Base-by-base conservation (phyloP, 129 eudicot genomes). In the Arctium lappa region DNA sequence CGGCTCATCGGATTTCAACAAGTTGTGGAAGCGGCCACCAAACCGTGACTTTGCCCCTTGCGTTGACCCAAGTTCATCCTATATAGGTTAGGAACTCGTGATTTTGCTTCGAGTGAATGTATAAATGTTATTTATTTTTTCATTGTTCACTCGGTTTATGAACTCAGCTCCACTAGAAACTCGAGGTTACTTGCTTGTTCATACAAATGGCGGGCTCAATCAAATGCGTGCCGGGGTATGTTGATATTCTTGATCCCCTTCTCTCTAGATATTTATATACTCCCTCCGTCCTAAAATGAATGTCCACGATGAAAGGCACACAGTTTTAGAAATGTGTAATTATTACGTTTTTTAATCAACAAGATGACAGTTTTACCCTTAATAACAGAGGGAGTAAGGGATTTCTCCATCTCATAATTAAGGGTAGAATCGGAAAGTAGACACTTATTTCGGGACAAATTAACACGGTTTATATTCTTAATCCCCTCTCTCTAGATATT, bases 221-320 rank as follows among this genome's bases (percentile, higher is more conserved):
- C 99, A 96, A 86, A 96, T 96, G 99, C 93, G 99, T 34, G 97
- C 99, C 5, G 99, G 99, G 92, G 99, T 95, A 30, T 56, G 87
- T 86, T 74, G 46, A 73, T 84, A 72, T 69, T 30, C 76, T 72
- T 78, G 42, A 6, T 50, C 68, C 30, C 68, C 68, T 60, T 42
- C 13, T 42, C 2, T 42, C 9, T 42, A 8, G 8, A 42, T 42
- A 9, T 42, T 7, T 53, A 53, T 53, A 1, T 16, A 60, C 9
- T 18, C 65, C 22, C n/a, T 12, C 22, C 8, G 68, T 60, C 68
- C 68, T 29, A 60, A 60, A 8, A 44, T 44, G 8, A 44, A 8
- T 8, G 50, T 44, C 50, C 12, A 44, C 50, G 8, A 44, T 44
- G 46, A 40, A 40, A 40, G 8, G 8, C 9, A 7, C 46, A 40